These are phyloP conservation scores for Cyclospora cayetanensis DNA, from an alignment of 169 alveolate species.

Conservation along the genomic window DNA sequence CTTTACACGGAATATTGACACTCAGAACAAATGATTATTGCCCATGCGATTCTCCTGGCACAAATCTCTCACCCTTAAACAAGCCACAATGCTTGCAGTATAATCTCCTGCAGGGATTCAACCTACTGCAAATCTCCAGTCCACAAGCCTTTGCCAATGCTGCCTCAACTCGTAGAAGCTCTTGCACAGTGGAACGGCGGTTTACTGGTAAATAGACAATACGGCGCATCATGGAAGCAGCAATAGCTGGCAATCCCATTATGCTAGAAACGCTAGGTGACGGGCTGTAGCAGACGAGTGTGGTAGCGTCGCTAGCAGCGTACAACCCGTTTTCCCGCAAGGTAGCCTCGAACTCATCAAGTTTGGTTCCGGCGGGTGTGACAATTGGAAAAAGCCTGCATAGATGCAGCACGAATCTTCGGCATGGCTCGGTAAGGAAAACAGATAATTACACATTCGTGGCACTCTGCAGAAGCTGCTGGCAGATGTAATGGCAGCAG, in stretches of 20 bases:
- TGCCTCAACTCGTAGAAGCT: constrained; percentile 55
- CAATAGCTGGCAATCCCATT: constrained; percentile 12
- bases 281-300: constrained; percentile 28
- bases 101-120: no score
- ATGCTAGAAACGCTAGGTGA: neutral
- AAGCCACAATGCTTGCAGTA: neutral
- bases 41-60: no score
- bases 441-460: no score
- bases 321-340: constrained; percentile 51
- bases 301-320: constrained; percentile 53
- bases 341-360: constrained; percentile 10
- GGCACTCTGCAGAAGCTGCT: no score
- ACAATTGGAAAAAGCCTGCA: constrained; percentile 49
- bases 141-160: constrained; percentile 39
- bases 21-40: no score
- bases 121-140: no score
- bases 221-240: constrained; percentile 45
- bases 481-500: no score
- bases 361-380: neutral
- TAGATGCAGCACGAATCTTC: no score
- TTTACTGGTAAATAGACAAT: constrained; percentile 58
- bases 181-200: constrained; percentile 12
- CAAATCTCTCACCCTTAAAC: no score
- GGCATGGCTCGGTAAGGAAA: no score
- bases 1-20: no score